Base-by-base conservation (phyloP, 1,284 basidiomycete genomes). In the Cutaneotrichosporon sp. region DNA sequence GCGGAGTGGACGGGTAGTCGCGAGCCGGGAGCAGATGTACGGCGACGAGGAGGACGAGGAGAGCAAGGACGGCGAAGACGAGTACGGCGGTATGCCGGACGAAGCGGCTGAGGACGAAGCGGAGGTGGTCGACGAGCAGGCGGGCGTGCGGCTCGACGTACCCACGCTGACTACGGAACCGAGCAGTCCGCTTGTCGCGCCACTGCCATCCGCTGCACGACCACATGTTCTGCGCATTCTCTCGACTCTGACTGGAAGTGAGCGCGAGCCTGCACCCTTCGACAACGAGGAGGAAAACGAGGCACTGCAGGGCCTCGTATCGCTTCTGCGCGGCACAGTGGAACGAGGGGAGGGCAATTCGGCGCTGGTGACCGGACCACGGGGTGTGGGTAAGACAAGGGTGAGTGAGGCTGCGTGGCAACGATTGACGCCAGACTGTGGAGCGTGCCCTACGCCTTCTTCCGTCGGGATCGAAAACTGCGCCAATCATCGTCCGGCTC, bases 261-360 rank as follows among this genome's bases (percentile, higher is more conserved):
- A 54, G 6, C 46, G 43, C 1, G 41, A 57, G 27, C 63, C 63
- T 0, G 55, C 61, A 4, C 64, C 67, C 1, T 65, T 69, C 26
- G 47, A 45, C 2, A 64, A 69, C 27, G 71, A 72, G 51, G 67
- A 67, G 16, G 61, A 61, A 38, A 71, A 71, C 38, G 73, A 75
- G 48, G 64, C 68, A 8, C 51, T 75, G 29, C 58, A 63, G 38
- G 66, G 67, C 44, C 70, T 94, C 5, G 65, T 75, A 1, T 79
- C 81, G 43, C 72, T 94, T 22, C 74, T 93, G 5, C 70, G 75
- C 20, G 90, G 89, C 3, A 89, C 88, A 1, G 79, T 87, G 2
- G 75, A 77, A 25, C 81, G 89, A 29, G 86, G 86, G 3, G 90
- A 94, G 76, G 90, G 90, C 4, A 94, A 94, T 62, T 91, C 89